Conservation (phyloP, 768 basidiomycete genomes). For the Plicaturopsis crispa region DNA sequence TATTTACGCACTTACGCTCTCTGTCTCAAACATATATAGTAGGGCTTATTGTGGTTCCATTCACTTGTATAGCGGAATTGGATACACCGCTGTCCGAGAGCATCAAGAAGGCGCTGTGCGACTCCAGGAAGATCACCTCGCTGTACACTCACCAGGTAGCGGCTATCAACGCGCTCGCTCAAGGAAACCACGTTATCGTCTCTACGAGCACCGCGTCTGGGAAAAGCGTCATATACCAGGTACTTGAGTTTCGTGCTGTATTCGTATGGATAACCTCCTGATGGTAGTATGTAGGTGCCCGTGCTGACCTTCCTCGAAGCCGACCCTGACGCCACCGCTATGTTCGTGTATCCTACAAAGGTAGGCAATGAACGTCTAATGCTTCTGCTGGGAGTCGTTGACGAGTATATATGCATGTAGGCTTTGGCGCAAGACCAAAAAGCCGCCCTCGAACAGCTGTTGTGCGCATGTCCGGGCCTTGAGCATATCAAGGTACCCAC, state of each 20-base stretch:
- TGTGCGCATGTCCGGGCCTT: slow-evolving; percentile 54
- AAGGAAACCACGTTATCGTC: slow-evolving; percentile 69
- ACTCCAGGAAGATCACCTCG: slow-evolving; percentile 50
- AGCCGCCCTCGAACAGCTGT: slow-evolving; percentile 57
- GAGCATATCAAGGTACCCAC: slow-evolving; percentile 43
- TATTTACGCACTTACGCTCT: slow-evolving; percentile 12
- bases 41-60: not conserved
- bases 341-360: slow-evolving; percentile 90
- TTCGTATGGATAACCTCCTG: not conserved
- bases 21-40: no score
- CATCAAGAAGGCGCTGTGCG: slow-evolving; percentile 46
- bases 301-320: slow-evolving; percentile 58
- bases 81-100: slow-evolving; percentile 50
- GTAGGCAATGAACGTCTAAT: slow-evolving; percentile 22
- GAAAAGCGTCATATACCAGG: slow-evolving; percentile 85
- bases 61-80: slow-evolving; percentile 34
- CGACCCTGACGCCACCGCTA: slow-evolving; percentile 54
- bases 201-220: slow-evolving; percentile 89
- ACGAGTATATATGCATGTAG: slow-evolving; percentile 25
- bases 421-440: slow-evolving; percentile 88
- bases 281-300: slow-evolving; percentile 45
- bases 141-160: slow-evolving; percentile 67
- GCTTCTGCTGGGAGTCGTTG: not conserved
- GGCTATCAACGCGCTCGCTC: slow-evolving; percentile 58
- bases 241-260: slow-evolving; percentile 13